Evolutionary conservation across 1,284 basidiomycete species (phyloP), one percentile per base, ranked within the genome.

Genomic region (Microbotryomycetes sp.): DNA sequence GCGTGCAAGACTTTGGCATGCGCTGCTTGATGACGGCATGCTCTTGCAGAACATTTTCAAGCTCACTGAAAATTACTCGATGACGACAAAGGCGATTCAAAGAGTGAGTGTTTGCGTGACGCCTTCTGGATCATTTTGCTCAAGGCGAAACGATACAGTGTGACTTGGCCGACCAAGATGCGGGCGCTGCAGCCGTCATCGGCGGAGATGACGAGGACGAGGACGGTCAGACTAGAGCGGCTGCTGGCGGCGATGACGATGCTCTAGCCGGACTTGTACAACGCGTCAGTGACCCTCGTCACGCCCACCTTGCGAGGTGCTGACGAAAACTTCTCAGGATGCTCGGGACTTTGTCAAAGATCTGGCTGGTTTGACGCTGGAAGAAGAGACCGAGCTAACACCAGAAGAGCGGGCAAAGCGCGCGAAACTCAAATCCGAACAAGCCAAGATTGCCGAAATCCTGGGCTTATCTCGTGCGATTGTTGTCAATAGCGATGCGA

Each of bases 41-140:
- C 16, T 21, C 4, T 4, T 26, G 35, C 53, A 54, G 54, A 66
- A 66, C 59, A 64, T 66, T 31, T 66, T 66, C 59, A 48, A 54
- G 54, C 54, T 64, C 31, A 27, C 41, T 15, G 56, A 54, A 11
- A 45, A 64, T 45, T n/a, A 49, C 24, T 64, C 65, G 21, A 51
- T 66, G 15, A 64, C 62, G 13, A 55, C 60, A 29, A 64, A 54
- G 57, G 23, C 59, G 11, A 66, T 66, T 45, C 50, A 57, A 29
- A 51, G 30, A 21, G 56, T 56, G 45, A 35, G 55, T 57, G 18
- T 31, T 54, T 15, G 4, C 23, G 5, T 26, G 50, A 11, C 31
- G 13, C 7, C 4, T 5, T 27, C 7, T 9, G 24, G 29, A n/a
- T 23, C 4, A 9, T 41, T 31, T 49, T 50, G 55, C 3, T 26